These are phyloP conservation scores for Xanthoceras sorbifolium DNA, from an alignment of 345 rosid species.

Conservation along the genomic window DNA sequence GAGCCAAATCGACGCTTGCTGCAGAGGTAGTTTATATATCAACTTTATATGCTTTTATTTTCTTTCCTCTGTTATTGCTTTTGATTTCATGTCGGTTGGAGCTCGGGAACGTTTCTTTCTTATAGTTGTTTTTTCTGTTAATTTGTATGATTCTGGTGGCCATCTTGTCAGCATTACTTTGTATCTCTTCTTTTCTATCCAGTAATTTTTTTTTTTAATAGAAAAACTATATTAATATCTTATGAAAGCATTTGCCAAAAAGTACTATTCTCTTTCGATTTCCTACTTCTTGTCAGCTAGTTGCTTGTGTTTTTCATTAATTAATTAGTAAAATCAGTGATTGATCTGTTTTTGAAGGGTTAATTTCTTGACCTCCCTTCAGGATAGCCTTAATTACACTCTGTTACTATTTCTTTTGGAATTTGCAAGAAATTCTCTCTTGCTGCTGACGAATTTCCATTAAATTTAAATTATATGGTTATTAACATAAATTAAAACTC, in stretches of 20 bases:
- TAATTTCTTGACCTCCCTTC: not conserved
- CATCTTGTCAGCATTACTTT: not conserved
- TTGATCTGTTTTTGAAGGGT: not conserved
- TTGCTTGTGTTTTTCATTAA: not conserved
- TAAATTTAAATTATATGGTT: not conserved
- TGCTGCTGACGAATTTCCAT: not conserved
- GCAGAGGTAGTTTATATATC: slow-evolving; percentile 64
- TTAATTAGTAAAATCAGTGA: not conserved
- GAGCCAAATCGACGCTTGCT: slow-evolving; percentile 95
- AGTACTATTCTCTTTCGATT: not conserved
- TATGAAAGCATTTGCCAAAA: slow-evolving; percentile 4
- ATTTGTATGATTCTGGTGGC: not conserved
- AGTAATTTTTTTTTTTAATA: not conserved
- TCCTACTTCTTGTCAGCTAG: not conserved
- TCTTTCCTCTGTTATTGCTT: not conserved
- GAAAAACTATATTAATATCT: not conserved
- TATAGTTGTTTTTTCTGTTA: not conserved
- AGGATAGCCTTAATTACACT: not conserved
- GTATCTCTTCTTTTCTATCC: not conserved
- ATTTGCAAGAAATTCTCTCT: not conserved
- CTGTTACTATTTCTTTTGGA: not conserved
- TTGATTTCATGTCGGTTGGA: not conserved
- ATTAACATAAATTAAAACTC: not conserved
- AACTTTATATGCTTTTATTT: slow-evolving; percentile 4
- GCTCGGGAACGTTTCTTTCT: not conserved